Percentiles rank a stretch among this genome's conserved stretches.
phyloP scores from a whole-genome alignment of 2,329 filamentous ascomycete species.

The Fusarium virguliforme region DNA sequence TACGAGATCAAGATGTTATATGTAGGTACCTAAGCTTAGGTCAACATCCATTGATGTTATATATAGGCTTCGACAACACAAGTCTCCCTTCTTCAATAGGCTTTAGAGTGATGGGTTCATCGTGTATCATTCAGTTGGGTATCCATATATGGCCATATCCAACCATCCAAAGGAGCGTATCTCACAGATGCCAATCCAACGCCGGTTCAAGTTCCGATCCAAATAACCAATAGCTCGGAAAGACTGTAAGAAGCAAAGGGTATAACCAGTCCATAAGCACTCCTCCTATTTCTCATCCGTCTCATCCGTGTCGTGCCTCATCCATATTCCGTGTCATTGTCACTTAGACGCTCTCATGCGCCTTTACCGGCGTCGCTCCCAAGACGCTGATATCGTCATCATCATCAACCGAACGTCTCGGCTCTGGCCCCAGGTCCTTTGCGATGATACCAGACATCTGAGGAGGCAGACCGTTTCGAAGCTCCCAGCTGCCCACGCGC shows the following conservation, averaged over 20 bases:
- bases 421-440: slow-evolving; percentile 42
- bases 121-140: slow-evolving; percentile 8
- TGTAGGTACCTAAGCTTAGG: too few relatives aligned
- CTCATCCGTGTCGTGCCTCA: not conserved
- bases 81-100: not conserved
- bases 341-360: slow-evolving; percentile 58
- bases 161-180: slow-evolving; percentile 33
- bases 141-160: not conserved
- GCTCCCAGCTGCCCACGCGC: slow-evolving; percentile 67
- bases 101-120: not conserved
- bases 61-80: too few relatives aligned
- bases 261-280: slow-evolving; percentile 36
- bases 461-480: slow-evolving; percentile 49
- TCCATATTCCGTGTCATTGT: not conserved
- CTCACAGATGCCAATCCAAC: slow-evolving; percentile 27
- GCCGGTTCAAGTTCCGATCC: slow-evolving; percentile 26
- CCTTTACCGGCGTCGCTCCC: slow-evolving; percentile 57
- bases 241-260: slow-evolving; percentile 48
- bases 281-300: not conserved
- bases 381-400: slow-evolving; percentile 57
- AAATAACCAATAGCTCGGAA: slow-evolving; percentile 23
- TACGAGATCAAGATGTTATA: not conserved
- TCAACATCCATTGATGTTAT: too few relatives aligned
- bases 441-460: slow-evolving; percentile 47
- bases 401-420: slow-evolving; percentile 46